These are phyloP conservation scores for Omphalotus guepiniiformis DNA, from an alignment of 768 basidiomycete genomes.

Conservation along the genomic window DNA sequence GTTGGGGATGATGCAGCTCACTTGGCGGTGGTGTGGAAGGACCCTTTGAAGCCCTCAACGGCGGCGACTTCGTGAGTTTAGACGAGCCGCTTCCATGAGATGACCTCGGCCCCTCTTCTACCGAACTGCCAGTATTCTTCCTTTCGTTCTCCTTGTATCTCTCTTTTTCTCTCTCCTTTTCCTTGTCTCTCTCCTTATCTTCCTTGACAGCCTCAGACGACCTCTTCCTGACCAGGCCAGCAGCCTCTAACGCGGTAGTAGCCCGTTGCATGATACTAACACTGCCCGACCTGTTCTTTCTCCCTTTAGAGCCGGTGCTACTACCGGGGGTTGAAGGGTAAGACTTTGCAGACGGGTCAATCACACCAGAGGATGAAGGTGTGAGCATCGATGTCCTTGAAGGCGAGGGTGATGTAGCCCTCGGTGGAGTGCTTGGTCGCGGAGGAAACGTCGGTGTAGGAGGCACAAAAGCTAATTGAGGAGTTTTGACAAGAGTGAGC, in stretches of 20 bases:
- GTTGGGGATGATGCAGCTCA: conserved; percentile 33
- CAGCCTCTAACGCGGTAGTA: conserved; percentile 85
- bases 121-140: conserved; percentile 31
- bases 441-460: conserved; percentile 61
- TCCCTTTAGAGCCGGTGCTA: conserved; percentile 46
- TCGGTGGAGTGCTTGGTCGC: conserved; percentile 51
- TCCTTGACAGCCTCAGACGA: conserved; percentile 70
- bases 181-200: conserved; percentile 43
- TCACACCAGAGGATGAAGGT: conserved; percentile 42
- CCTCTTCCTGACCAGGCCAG: conserved; percentile 80
- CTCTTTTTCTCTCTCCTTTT: conserved; percentile 39
- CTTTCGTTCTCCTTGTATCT: conserved; percentile 40
- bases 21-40: conserved; percentile 51
- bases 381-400: conserved; percentile 52
- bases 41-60: conserved; percentile 48
- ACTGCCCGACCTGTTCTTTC: conserved; percentile 79
- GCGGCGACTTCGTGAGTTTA: conserved; percentile 69
- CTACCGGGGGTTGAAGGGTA: conserved; percentile 69
- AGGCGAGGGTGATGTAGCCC: conserved; percentile 35
- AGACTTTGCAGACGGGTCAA: conserved; percentile 51
- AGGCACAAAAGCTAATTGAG: conserved; percentile 70
- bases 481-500: conserved; percentile 35
- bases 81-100: conserved; percentile 64
- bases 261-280: conserved; percentile 96
- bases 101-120: conserved; percentile 55